phyloP scores from a whole-genome alignment of 192 early-diverging fungal genomes.

The Rhizophagus sp. region DNA sequence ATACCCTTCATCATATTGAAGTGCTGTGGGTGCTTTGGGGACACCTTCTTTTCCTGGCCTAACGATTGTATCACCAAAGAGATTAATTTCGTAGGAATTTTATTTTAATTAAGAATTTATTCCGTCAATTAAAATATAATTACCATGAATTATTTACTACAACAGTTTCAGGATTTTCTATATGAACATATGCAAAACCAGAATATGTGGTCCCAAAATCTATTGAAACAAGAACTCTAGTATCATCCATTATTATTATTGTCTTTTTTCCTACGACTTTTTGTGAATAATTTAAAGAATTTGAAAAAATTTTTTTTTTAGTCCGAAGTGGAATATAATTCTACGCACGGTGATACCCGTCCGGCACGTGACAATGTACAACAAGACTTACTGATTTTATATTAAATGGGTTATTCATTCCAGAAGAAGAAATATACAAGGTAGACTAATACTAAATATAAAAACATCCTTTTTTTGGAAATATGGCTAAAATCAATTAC shows the following conservation, averaged over 20 bases:
- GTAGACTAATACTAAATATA: too few relatives aligned
- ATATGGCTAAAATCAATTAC: too few relatives aligned
- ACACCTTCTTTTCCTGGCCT: slow-evolving; percentile 5
- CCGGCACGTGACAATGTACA: too few relatives aligned
- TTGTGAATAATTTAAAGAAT: too few relatives aligned
- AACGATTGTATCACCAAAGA: not conserved
- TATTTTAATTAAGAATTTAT: not conserved
- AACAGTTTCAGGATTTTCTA: not conserved
- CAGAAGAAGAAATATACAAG: not conserved
- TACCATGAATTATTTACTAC: not conserved
- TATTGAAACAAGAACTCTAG: not conserved
- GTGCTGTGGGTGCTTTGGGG: slow-evolving; percentile 13
- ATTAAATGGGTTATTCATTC: too few relatives aligned
- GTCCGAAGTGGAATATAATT: too few relatives aligned
- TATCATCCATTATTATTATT: not conserved
- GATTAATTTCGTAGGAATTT: not conserved
- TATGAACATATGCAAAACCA: slow-evolving; percentile 7
- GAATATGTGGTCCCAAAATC: slow-evolving; percentile 20
- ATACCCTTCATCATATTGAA: slow-evolving; percentile 21
- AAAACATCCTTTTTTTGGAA: not conserved
- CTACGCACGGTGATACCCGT: too few relatives aligned
- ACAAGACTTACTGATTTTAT: too few relatives aligned
- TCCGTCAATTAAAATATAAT: not conserved
- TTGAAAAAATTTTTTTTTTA: too few relatives aligned
- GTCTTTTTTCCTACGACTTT: not conserved